Conservation (phyloP, 2,329 filamentous ascomycete genomes). For the Nannizzia gypsea region DNA sequence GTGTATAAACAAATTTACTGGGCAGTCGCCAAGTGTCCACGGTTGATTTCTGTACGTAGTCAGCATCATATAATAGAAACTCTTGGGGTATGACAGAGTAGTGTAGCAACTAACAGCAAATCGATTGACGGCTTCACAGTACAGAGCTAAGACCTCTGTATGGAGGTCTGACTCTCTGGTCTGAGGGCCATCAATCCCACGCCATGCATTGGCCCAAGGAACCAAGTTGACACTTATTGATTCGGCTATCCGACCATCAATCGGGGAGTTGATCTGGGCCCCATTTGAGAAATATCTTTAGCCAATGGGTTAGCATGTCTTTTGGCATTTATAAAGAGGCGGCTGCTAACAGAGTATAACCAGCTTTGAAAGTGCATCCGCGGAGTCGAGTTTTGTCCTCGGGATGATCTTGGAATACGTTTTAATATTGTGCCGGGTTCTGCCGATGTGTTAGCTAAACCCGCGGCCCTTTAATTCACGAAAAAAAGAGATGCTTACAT, state of each 20-base stretch:
- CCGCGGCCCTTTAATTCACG: too few relatives aligned
- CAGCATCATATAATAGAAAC: background rate
- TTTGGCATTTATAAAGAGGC: background rate
- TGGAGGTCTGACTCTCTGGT: slow-evolving; percentile 22
- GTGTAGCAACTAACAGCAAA: slow-evolving; percentile 21
- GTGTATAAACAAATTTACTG: slow-evolving; percentile 33
- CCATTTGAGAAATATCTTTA: slow-evolving; percentile 49
- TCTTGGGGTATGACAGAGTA: background rate
- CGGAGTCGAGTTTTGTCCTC: too few relatives aligned
- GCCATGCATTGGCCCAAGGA: slow-evolving; percentile 36
- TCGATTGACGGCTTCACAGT: slow-evolving; percentile 21
- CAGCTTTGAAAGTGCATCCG: slow-evolving; percentile 16
- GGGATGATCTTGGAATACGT: too few relatives aligned
- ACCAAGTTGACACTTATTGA: slow-evolving; percentile 45
- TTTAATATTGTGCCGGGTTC: slow-evolving; percentile 50
- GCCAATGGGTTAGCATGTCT: slow-evolving; percentile 16
- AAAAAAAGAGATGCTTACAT: slow-evolving; percentile 33
- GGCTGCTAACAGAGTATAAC: slow-evolving; percentile 47
- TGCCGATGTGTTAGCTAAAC: slow-evolving; percentile 12
- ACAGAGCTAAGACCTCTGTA: slow-evolving; percentile 20
- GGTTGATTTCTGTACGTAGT: slow-evolving; percentile 22
- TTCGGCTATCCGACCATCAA: slow-evolving; percentile 47
- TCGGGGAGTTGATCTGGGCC: slow-evolving; percentile 53
- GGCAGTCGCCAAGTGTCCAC: slow-evolving; percentile 20
- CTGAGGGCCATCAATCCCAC: slow-evolving; percentile 36